phyloP scores from a whole-genome alignment of 164 flowering plant species.

The Annona squamosa region DNA sequence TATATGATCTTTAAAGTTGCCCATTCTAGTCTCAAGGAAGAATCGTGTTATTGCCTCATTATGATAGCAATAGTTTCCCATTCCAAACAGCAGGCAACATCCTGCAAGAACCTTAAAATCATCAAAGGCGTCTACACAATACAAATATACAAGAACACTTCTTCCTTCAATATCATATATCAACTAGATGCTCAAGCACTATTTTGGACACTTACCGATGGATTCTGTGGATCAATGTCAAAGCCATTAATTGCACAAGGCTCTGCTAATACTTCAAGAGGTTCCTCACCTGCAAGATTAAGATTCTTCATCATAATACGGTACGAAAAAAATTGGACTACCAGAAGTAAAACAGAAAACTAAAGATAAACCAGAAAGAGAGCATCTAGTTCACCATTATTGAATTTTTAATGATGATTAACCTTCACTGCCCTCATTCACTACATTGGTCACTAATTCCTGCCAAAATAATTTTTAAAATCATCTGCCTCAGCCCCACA shows the following conservation, averaged over 20 bases:
- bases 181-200: background rate
- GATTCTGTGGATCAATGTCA: conserved; percentile 77
- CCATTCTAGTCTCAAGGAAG: too few species aligned
- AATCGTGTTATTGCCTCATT: conserved; percentile 30
- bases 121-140: background rate
- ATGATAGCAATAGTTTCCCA: conserved; percentile 79
- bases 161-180: background rate
- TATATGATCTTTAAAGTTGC: too few species aligned
- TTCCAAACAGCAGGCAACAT: conserved; percentile 78
- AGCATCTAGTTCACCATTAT: background rate
- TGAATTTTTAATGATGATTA: too few species aligned
- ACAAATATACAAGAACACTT: background rate
- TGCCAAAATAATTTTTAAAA: too few species aligned
- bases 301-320: background rate
- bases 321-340: background rate
- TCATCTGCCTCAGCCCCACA: too few species aligned
- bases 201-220: conserved; percentile 47
- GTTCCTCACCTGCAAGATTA: conserved; percentile 49
- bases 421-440: too few species aligned
- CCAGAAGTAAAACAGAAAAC: background rate
- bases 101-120: conserved; percentile 35
- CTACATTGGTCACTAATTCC: too few species aligned
- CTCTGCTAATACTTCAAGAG: conserved; percentile 67
- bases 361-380: too few species aligned
- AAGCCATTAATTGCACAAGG: conserved; percentile 87